These are phyloP conservation scores for Dipteronia sinensis DNA, from an alignment of 345 rosid genomes.

Conservation along the genomic window DNA sequence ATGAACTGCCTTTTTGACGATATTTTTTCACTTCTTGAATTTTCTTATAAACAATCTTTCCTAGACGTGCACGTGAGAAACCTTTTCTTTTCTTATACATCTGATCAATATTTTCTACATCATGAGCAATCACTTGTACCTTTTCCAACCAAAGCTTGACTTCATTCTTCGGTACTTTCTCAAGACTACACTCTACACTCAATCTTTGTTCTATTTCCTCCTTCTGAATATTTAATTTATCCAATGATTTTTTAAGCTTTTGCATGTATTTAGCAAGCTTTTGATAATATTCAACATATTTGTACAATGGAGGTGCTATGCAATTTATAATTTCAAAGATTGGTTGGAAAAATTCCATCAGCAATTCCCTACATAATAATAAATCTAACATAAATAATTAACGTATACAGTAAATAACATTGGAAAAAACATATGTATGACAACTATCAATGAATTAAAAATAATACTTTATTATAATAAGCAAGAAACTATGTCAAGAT, in stretches of 20 bases:
- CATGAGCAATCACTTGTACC: not conserved
- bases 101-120: not conserved
- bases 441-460: too few species aligned
- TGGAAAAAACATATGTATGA: too few species aligned
- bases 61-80: not conserved
- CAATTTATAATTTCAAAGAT: not conserved
- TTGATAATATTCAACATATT: too few species aligned
- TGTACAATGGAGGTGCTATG: not conserved
- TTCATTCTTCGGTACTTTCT: not conserved
- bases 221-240: not conserved
- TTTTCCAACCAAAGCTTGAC: not conserved
- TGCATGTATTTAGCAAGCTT: not conserved
- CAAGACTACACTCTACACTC: not conserved
- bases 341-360: not conserved
- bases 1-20: not conserved
- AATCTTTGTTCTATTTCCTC: not conserved
- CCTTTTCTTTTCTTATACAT: not conserved
- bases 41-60: not conserved
- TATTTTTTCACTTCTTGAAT: conserved; percentile 8
- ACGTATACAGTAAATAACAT: too few species aligned
- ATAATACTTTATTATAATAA: too few species aligned
- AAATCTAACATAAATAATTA: too few species aligned
- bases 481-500: too few species aligned
- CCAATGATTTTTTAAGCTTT: not conserved
- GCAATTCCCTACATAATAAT: not conserved